Conservation (phyloP, 164 flowering plant genomes). For the Saururus chinensis region DNA sequence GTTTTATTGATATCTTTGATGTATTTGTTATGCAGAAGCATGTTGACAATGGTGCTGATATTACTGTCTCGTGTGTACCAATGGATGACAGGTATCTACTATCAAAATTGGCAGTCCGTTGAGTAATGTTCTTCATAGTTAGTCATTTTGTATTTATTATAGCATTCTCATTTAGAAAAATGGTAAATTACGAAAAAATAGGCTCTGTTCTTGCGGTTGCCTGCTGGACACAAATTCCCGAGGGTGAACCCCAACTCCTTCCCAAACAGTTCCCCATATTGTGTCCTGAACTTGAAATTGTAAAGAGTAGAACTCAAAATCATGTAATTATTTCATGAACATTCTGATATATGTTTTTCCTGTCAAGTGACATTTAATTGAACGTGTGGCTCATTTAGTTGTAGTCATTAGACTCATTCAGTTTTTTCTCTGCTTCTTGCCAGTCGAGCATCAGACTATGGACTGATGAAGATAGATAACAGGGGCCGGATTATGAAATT, state of each 20-base stretch:
- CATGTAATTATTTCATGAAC: too few relatives aligned
- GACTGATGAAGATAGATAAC: conserved; percentile 76
- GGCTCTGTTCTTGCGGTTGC: too few relatives aligned
- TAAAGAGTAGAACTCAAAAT: neutral
- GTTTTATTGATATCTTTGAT: neutral
- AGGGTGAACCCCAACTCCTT: too few relatives aligned
- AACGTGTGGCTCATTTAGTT: neutral
- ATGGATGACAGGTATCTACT: conserved; percentile 90
- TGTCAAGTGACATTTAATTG: neutral
- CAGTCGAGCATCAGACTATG: conserved; percentile 96
- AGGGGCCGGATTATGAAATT: conserved; percentile 69
- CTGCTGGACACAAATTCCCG: too few relatives aligned
- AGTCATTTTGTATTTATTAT: too few relatives aligned
- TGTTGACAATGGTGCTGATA: conserved; percentile 82
- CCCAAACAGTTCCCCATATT: too few relatives aligned
- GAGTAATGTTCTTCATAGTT: too few relatives aligned
- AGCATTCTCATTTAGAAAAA: too few relatives aligned
- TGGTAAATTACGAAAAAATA: too few relatives aligned
- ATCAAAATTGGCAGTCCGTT: too few relatives aligned
- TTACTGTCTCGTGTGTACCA: conserved; percentile 87
- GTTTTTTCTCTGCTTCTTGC: conserved; percentile 9
- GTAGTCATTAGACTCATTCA: neutral
- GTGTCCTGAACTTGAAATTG: too few relatives aligned
- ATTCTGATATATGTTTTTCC: neutral
- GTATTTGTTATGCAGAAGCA: conserved; percentile 60